Evolutionary conservation across 257 asterid species (phyloP).

Genomic region (Prunella vulgaris): DNA sequence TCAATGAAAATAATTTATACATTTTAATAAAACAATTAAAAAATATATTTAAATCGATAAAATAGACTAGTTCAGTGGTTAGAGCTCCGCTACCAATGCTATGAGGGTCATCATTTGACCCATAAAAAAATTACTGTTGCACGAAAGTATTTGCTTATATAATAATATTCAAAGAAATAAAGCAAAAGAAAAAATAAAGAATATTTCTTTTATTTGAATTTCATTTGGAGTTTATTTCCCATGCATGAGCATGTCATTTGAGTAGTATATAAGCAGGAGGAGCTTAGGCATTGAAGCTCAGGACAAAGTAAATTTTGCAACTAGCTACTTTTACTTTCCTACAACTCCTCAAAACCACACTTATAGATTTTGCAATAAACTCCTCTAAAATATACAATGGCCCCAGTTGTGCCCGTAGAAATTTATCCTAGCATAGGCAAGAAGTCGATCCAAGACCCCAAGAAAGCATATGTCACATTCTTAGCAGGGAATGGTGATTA

Average conservation of each 20-base stretch:
- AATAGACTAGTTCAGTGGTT: too few species aligned
- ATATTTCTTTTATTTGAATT: conserved; percentile 25
- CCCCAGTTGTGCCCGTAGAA: conserved; percentile 32
- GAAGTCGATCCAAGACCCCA: conserved; percentile 15
- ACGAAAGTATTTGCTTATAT: background rate
- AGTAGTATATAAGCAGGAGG: conserved; percentile 26
- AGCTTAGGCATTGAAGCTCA: conserved; percentile 20
- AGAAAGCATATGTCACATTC: conserved; percentile 40
- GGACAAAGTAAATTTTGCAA: conserved; percentile 25
- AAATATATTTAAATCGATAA: too few species aligned
- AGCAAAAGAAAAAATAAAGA: background rate
- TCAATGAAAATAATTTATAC: too few species aligned
- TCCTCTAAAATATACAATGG: conserved; percentile 17
- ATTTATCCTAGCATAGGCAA: conserved; percentile 19
- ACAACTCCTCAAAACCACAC: conserved; percentile 14
- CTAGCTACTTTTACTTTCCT: conserved; percentile 16
- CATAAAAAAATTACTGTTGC: too few species aligned
- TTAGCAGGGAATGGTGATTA: conserved; percentile 54
- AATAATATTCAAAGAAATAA: background rate
- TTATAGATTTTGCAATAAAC: background rate
- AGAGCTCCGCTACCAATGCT: too few species aligned
- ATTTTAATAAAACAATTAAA: too few species aligned
- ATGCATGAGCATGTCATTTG: conserved; percentile 30
- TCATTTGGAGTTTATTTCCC: conserved; percentile 32
- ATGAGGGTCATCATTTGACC: too few species aligned